Evolutionary conservation across 2,329 filamentous ascomycete species (phyloP).

Genomic region (Colletotrichum falcatum): DNA sequence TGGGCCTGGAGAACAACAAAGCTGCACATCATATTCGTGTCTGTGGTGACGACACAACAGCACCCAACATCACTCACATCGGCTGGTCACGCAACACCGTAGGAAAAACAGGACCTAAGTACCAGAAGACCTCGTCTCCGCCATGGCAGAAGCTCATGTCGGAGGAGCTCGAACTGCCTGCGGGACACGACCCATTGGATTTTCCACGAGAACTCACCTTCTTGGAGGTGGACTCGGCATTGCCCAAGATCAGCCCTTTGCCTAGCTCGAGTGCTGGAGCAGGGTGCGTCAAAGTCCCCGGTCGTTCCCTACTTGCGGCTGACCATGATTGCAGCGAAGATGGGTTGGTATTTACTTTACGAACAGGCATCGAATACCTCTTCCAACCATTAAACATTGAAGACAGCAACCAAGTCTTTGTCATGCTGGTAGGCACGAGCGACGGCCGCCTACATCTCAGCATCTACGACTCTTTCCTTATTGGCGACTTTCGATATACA

Average conservation of each 20-base stretch:
- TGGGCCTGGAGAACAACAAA: constrained; percentile 85
- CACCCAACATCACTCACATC: constrained; percentile 62
- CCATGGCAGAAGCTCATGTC: constrained; percentile 49
- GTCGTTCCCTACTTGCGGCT: constrained; percentile 24
- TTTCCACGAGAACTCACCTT: constrained; percentile 80
- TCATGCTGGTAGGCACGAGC: constrained; percentile 80
- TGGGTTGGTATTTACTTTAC: constrained; percentile 75
- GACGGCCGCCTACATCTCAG: constrained; percentile 80
- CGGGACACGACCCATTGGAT: constrained; percentile 55
- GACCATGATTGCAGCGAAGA: constrained; percentile 55
- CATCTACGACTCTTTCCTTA: constrained; percentile 87
- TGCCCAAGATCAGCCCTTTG: constrained; percentile 81
- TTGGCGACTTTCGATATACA: constrained; percentile 73
- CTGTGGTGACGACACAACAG: constrained; percentile 53
- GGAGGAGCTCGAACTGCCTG: constrained; percentile 45
- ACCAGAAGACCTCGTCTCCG: constrained; percentile 40
- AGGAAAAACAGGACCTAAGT: constrained; percentile 37
- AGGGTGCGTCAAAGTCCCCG: constrained; percentile 61
- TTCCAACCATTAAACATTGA: constrained; percentile 72
- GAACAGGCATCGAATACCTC: constrained; percentile 76
- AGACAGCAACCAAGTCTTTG: constrained; percentile 80
- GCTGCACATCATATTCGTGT: constrained; percentile 78
- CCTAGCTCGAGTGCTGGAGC: constrained; percentile 70
- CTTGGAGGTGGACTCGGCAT: constrained; percentile 79
- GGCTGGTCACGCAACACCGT: constrained; percentile 63